Percentiles rank a stretch among this genome's conserved stretches.
These are phyloP conservation scores for Fusarium agapanthi DNA, from an alignment of 2,329 filamentous ascomycete species.

Conservation along the genomic window DNA sequence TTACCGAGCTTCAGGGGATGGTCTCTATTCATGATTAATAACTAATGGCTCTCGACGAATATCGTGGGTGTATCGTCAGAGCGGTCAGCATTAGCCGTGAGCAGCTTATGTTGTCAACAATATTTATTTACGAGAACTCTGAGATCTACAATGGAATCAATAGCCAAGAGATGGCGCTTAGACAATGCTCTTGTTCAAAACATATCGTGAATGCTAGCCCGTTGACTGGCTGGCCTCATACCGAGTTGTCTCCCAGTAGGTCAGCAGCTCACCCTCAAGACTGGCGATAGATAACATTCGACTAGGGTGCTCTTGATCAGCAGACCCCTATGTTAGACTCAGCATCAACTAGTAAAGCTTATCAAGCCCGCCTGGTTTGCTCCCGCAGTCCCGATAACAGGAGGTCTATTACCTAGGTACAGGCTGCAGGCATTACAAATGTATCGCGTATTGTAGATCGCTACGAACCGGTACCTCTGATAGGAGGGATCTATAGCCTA, in stretches of 20 bases:
- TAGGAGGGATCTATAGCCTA: no score
- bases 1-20: background rate
- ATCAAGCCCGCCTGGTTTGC: background rate
- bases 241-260: background rate
- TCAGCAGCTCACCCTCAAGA: slow-evolving; percentile 27
- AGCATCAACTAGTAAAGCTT: background rate
- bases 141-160: slow-evolving; percentile 2
- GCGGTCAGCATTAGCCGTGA: background rate
- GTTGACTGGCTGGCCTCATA: background rate
- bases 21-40: background rate
- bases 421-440: no score
- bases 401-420: background rate
- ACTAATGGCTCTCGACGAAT: background rate
- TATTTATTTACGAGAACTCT: background rate
- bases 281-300: background rate
- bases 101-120: background rate
- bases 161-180: slow-evolving; percentile 17
- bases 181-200: slow-evolving; percentile 1
- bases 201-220: background rate
- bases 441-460: no score
- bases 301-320: slow-evolving; percentile 15
- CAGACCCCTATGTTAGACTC: slow-evolving; percentile 19
- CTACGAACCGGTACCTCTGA: no score
- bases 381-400: background rate
- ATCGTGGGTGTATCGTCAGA: background rate